These are phyloP conservation scores for Cladosporium sp. DNA, from an alignment of 2,329 filamentous ascomycete genomes.

Conservation along the genomic window DNA sequence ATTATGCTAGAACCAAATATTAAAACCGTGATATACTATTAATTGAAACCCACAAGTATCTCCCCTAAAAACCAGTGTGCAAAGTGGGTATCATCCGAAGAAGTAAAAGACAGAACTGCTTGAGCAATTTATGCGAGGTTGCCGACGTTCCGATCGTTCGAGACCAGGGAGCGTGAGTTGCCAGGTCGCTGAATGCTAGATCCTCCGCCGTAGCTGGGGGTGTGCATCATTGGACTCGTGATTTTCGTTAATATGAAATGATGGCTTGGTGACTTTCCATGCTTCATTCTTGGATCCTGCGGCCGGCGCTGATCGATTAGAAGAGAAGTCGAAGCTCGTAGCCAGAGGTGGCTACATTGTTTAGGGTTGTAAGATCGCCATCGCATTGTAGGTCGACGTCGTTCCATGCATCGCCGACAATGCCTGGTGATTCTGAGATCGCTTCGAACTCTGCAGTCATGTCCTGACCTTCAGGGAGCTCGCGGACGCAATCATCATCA, in stretches of 20 bases:
- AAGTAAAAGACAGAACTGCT: not conserved
- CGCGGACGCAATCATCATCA: conserved; percentile 84
- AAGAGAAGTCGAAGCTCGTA: conserved; percentile 53
- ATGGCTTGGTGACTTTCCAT: conserved; percentile 4
- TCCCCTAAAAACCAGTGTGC: conserved; percentile 5
- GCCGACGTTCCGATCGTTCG: not conserved
- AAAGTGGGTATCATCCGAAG: conserved; percentile 19
- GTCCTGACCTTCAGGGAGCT: conserved; percentile 86
- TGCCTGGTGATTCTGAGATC: conserved; percentile 42
- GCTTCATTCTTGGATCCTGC: conserved; percentile 5
- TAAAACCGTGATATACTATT: conserved; percentile 13
- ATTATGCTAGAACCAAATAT: conserved; percentile 2
- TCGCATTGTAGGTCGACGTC: conserved; percentile 51
- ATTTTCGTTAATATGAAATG: conserved; percentile 11
- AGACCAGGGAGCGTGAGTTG: not conserved
- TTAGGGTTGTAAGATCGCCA: conserved; percentile 46
- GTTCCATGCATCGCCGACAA: conserved; percentile 50
- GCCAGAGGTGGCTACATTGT: conserved; percentile 47
- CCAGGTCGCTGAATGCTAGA: conserved; percentile 5
- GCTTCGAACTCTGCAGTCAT: conserved; percentile 74
- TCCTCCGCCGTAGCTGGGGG: not conserved
- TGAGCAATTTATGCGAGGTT: not conserved
- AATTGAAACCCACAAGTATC: conserved; percentile 1
- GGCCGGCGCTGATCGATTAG: conserved; percentile 32
- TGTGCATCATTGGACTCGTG: conserved; percentile 18